These are phyloP conservation scores for Setomelanomma holmii DNA, from an alignment of 2,329 filamentous ascomycete species.

Conservation along the genomic window DNA sequence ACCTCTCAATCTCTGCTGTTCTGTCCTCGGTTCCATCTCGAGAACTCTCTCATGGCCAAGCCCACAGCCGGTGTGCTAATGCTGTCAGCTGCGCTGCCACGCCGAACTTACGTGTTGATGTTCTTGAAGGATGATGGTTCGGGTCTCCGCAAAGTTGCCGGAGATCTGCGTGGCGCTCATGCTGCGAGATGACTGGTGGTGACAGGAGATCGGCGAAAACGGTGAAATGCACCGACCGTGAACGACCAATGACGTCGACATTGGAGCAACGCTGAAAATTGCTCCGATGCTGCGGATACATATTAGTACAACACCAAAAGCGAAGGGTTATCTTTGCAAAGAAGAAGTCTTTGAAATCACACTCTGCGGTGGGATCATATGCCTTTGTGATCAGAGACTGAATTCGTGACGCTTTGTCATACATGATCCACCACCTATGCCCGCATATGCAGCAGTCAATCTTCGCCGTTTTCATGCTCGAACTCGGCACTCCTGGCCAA, in stretches of 20 bases:
- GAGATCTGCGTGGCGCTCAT: slow-evolving; percentile 14
- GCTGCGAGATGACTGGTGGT: slow-evolving; percentile 16
- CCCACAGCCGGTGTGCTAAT: slow-evolving; percentile 1
- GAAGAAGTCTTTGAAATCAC: too few relatives aligned
- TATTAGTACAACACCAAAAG: too few relatives aligned
- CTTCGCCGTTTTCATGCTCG: too few relatives aligned
- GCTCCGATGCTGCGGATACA: too few relatives aligned
- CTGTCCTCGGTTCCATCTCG: neutral
- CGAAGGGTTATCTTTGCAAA: too few relatives aligned
- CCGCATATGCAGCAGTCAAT: too few relatives aligned
- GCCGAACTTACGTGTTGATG: slow-evolving; percentile 12
- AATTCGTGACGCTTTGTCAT: too few relatives aligned
- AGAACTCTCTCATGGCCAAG: neutral
- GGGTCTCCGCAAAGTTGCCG: slow-evolving; percentile 35
- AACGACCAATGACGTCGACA: slow-evolving; percentile 18
- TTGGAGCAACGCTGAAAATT: too few relatives aligned
- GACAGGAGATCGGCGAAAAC: slow-evolving; percentile 17
- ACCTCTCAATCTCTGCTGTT: neutral
- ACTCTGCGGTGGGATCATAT: too few relatives aligned
- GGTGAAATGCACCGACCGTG: slow-evolving; percentile 16
- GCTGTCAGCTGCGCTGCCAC: slow-evolving; percentile 7
- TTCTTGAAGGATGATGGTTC: slow-evolving; percentile 17
- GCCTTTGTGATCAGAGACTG: too few relatives aligned
- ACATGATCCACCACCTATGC: too few relatives aligned
- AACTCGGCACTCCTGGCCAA: too few relatives aligned